Base-by-base conservation (phyloP, 352 stramenopile genomes). In the Phytophthora pini region DNA sequence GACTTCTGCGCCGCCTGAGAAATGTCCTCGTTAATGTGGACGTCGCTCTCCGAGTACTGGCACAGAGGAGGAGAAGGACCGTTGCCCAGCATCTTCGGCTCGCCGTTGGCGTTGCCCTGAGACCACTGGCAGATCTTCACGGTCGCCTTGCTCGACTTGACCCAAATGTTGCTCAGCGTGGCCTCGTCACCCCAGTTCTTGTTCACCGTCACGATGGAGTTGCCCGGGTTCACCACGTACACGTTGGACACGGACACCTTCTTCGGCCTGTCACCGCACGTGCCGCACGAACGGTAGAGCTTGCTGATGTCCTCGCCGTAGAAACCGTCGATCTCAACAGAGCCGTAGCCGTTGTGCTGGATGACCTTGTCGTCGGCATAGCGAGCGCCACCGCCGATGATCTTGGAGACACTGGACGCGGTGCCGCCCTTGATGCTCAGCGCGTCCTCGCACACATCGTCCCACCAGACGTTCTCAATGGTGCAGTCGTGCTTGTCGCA, bases 291-390 rank as follows among this genome's bases (percentile, higher is more conserved):
- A 22, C 58, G 58, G 49, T 66, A 66, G 39, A 67, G 49, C 34
- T 67, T 67, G 40, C 59, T 46, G 34, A 67, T 56, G 13, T 68
- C 36, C 27, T 68, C 17, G 4, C 41, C 60, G 44, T 47, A 65
- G 57, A 65, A 65, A 41, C 57, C 48, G 13, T 67, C 52, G 43
- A 67, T 67, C 31, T 67, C 22, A 26, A 67, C 59, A 3, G 59
- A 56, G 4, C 59, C 59, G 40, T 27, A 44, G 17, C 59, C 59
- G 43, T 67, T 67, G 59, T 67, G 73, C 57, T 82, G 76, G 32
- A 80, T 61, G 29, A 80, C 54, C 60, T 43, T 84, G 70, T 84
- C 76, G 12, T 74, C 58, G 34, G 72, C 76, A 8, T 67, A 64
- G 9, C 70, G 70, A 1, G 75, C 75, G 31, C 38, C 76, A 17